Base-by-base conservation (phyloP, 2,329 filamentous ascomycete genomes). In the Aspergillus japonicus region DNA sequence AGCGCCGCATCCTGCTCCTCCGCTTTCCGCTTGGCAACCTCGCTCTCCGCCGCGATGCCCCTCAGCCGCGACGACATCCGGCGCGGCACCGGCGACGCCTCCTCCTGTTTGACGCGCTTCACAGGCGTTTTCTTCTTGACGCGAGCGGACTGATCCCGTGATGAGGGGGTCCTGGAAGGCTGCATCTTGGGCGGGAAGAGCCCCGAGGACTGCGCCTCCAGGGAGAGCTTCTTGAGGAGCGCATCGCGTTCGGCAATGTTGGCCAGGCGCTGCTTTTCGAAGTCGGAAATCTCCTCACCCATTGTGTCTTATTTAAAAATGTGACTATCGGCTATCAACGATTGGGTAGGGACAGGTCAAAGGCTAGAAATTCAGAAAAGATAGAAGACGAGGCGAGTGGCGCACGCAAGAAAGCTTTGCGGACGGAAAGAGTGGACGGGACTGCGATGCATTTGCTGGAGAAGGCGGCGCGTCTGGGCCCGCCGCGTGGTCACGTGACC, bases 191-290 rank as follows among this genome's bases (percentile, higher is more conserved):
- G 81, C 1, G 78, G 70, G 50, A 88, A 90, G 11, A 89, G 80
- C n/a, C 89, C 89, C 0, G 91, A 87, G 0, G 89, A 84, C 2
- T 86, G 85, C 2, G 85, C 83, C 69, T 87, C 84, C 65, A 85
- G 79, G 39, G 89, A 88, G 1, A 96, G 84, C 61, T 92, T 89
- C 61, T 90, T 90, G 0, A 97, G 77, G 0, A 96, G 82, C 72
- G 89, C 91, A 75, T 94, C 89, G 68, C 96, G 95, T 56, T 90
- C 88, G 0, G 89, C 91, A 47, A 96, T 96, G 66, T 96, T 96
- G 62, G 92, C 91, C 16, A 91, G 85, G 0, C 93, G 85, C 66
- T 91, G 87, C 68, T 88, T 87, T 81, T 96, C 93, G 75, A 96
- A 97, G 44, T 92, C 91, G 75, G 90, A 96, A 68, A 96, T 80